Evolutionary conservation across 495 filamentous ascomycete species (phyloP).

Genomic region (Hypoxylon lienhwacheense): DNA sequence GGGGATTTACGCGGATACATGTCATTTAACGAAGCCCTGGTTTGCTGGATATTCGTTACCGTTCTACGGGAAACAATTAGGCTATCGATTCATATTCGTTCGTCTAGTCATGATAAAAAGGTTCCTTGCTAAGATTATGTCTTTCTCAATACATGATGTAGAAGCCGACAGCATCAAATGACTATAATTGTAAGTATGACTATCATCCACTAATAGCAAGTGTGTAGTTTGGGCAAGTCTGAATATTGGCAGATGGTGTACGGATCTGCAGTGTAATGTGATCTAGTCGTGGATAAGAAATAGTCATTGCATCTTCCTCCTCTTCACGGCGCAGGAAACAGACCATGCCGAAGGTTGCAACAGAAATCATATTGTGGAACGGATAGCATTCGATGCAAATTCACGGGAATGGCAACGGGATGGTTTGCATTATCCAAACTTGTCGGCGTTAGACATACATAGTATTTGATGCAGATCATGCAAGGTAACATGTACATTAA

Average conservation of each 20-base stretch:
- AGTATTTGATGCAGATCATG: background rate
- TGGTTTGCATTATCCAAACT: slow-evolving; percentile 12
- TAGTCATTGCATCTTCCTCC: slow-evolving; percentile 16
- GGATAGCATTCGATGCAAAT: slow-evolving; percentile 2
- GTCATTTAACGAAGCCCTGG: too few relatives aligned
- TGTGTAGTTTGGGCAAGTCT: too few relatives aligned
- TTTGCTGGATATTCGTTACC: too few relatives aligned
- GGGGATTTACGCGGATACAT: too few relatives aligned
- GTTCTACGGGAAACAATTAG: too few relatives aligned
- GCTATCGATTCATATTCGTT: too few relatives aligned
- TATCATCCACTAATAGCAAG: too few relatives aligned
- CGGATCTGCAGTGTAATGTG: background rate
- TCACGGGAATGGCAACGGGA: background rate
- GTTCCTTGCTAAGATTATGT: too few relatives aligned
- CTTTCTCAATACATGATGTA: too few relatives aligned
- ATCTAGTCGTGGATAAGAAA: background rate
- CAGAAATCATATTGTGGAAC: slow-evolving; percentile 19
- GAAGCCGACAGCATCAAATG: too few relatives aligned
- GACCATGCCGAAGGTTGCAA: slow-evolving; percentile 28
- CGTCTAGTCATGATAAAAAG: too few relatives aligned
- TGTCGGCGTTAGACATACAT: slow-evolving; percentile 26
- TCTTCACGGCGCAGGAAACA: slow-evolving; percentile 3
- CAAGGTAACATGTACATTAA: slow-evolving; percentile 4
- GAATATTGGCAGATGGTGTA: slow-evolving; percentile 12
- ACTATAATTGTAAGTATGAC: too few relatives aligned